Base-by-base conservation (phyloP, 139 green algal species). In the Klebsormidium nitens region DNA sequence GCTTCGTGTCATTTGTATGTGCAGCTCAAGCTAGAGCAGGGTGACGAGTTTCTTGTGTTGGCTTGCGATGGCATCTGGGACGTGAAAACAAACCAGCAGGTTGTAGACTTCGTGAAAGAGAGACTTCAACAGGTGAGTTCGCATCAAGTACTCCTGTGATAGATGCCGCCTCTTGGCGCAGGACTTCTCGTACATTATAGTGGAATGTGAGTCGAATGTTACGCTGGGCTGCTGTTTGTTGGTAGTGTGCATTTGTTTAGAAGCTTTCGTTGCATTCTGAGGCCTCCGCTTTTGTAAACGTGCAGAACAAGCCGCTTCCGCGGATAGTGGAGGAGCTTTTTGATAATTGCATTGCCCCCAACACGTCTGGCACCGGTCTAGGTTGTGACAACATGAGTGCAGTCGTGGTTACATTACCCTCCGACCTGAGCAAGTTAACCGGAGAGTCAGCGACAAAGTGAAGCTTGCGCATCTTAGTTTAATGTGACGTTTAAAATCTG, bases 381-480 rank as follows among this genome's bases (percentile, higher is more conserved):
- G 92, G 92, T 35, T 97, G 92, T 69, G 93, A 98, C 84, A 98
- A 98, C 73, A 92, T 95, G 85, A 91, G 80, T 1, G 77, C 72
- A 3, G 72, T 78, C 29, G 79, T 93, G 5, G 72, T 90, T n/a
- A n/a, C n/a, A n/a, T n/a, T n/a, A n/a, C n/a, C n/a, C n/a, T n/a
- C n/a, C n/a, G n/a, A n/a, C n/a, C n/a, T n/a, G n/a, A n/a, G n/a
- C n/a, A n/a, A n/a, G n/a, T n/a, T n/a, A n/a, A n/a, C n/a, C n/a
- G n/a, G n/a, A n/a, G n/a, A n/a, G n/a, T n/a, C n/a, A n/a, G n/a
- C n/a, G n/a, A n/a, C n/a, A n/a, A n/a, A n/a, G n/a, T n/a, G n/a
- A n/a, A n/a, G n/a, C n/a, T n/a, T n/a, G n/a, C n/a, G n/a, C n/a
- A n/a, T n/a, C n/a, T n/a, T n/a, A n/a, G n/a, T n/a, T n/a, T n/a